phyloP scores from a whole-genome alignment of 1,284 basidiomycete genomes.

The Leccinum glutinopallens region DNA sequence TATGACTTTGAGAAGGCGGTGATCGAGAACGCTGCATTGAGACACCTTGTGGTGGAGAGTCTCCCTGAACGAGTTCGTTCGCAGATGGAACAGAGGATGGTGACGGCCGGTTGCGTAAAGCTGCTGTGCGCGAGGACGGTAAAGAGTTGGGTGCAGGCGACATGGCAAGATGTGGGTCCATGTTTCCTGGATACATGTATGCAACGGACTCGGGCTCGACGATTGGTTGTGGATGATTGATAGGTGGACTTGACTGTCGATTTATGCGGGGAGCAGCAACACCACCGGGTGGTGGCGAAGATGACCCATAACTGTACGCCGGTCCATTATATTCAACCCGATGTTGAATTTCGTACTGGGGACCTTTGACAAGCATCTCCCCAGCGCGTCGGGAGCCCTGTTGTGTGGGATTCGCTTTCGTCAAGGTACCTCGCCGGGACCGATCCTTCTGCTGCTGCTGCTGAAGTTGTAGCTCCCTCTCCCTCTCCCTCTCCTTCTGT shows the following conservation, averaged over 20 bases:
- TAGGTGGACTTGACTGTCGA: conserved; percentile 34
- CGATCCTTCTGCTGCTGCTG: conserved; percentile 53
- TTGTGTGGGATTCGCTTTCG: conserved; percentile 48
- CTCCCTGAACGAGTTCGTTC: conserved; percentile 24
- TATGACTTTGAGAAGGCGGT: conserved; percentile 42
- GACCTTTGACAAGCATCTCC: conserved; percentile 85
- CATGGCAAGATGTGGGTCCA: conserved; percentile 26
- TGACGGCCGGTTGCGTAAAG: conserved; percentile 14
- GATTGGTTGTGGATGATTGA: conserved; percentile 27
- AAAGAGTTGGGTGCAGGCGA: conserved; percentile 18
- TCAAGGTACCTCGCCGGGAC: conserved; percentile 57
- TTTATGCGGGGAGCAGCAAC: conserved; percentile 35
- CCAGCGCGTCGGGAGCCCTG: conserved; percentile 61
- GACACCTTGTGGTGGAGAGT: conserved; percentile 19
- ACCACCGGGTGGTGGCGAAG: conserved; percentile 27
- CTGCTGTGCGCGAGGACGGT: conserved; percentile 14
- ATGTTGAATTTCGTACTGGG: conserved; percentile 93
- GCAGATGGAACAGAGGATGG: conserved; percentile 35
- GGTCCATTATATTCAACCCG: conserved; percentile 68
- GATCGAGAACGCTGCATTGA: conserved; percentile 34
- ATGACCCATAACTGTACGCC: conserved; percentile 38
- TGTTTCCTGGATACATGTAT: conserved; percentile 26
- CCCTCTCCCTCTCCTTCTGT: conserved; percentile 47
- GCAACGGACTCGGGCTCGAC: conserved; percentile 28
- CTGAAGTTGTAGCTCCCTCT: conserved; percentile 40